These are phyloP conservation scores for Fusarium domesticum DNA, from an alignment of 2,329 filamentous ascomycete genomes.

Conservation along the genomic window DNA sequence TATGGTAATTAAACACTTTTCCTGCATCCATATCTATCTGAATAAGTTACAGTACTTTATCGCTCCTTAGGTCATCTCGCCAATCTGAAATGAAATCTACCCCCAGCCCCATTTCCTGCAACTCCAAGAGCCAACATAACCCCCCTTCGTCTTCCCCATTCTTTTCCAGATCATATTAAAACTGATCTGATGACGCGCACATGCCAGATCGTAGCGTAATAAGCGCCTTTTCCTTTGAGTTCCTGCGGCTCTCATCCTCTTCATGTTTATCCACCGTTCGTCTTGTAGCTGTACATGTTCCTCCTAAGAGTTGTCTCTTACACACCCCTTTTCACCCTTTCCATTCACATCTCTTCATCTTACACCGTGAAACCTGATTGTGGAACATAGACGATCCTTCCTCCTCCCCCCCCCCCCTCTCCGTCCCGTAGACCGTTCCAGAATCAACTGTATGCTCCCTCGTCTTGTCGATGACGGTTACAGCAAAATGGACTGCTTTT, in stretches of 20 bases:
- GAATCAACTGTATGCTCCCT: neutral
- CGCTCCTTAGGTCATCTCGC: neutral
- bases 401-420: neutral
- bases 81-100: neutral
- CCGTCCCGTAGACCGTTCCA: neutral
- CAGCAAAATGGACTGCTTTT: conserved; percentile 1
- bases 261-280: neutral
- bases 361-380: neutral
- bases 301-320: neutral
- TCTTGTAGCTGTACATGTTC: neutral
- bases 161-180: neutral
- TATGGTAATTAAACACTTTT: neutral
- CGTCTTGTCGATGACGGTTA: conserved; percentile 7
- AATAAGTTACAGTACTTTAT: too few relatives aligned
- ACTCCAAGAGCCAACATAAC: neutral
- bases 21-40: neutral
- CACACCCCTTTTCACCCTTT: neutral
- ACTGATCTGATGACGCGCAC: conserved; percentile 18
- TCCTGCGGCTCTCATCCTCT: neutral
- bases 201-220: conserved; percentile 22
- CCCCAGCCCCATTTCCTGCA: neutral
- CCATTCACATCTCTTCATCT: neutral
- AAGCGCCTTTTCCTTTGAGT: neutral
- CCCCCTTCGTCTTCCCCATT: neutral
- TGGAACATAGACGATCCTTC: neutral